Conservation (phyloP, 306 rosid genomes). For the Lathyrus sativus region DNA sequence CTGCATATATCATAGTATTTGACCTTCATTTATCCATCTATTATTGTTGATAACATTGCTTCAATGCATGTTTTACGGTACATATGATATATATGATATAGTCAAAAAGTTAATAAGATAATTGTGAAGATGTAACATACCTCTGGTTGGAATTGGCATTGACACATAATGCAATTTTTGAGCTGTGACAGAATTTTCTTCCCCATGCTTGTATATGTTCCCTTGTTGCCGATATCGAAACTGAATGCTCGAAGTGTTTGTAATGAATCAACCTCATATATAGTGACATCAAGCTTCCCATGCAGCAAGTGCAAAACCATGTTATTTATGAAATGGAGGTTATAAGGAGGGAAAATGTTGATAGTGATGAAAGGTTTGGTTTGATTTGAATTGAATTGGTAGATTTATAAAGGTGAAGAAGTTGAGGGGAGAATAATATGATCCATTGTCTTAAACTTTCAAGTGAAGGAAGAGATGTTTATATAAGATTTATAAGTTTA, state of each 20-base stretch:
- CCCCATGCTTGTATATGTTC: constrained; percentile 42
- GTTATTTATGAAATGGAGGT: constrained; percentile 19
- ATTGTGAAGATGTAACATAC: constrained; percentile 39
- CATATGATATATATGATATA: background rate
- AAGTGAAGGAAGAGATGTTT: constrained; percentile 33
- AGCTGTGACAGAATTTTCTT: constrained; percentile 50
- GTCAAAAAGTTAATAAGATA: background rate
- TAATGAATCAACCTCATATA: constrained; percentile 33
- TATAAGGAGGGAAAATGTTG: constrained; percentile 6
- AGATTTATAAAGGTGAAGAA: background rate
- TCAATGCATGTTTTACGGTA: too few relatives aligned
- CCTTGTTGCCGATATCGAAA: constrained; percentile 39
- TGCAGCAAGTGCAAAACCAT: constrained; percentile 38
- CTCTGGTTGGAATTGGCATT: constrained; percentile 46
- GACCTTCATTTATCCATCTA: too few relatives aligned
- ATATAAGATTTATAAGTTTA: background rate
- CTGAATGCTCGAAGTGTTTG: constrained; percentile 26
- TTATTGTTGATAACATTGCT: too few relatives aligned
- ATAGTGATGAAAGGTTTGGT: constrained; percentile 22
- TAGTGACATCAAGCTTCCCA: constrained; percentile 42
- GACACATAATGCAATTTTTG: constrained; percentile 49
- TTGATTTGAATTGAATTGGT: constrained; percentile 11
- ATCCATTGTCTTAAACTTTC: constrained; percentile 25
- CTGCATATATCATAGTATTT: too few relatives aligned
- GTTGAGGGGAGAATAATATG: constrained; percentile 23